Base-by-base conservation (phyloP, 2,329 filamentous ascomycete species). In the Aspergillus fumigatus region DNA sequence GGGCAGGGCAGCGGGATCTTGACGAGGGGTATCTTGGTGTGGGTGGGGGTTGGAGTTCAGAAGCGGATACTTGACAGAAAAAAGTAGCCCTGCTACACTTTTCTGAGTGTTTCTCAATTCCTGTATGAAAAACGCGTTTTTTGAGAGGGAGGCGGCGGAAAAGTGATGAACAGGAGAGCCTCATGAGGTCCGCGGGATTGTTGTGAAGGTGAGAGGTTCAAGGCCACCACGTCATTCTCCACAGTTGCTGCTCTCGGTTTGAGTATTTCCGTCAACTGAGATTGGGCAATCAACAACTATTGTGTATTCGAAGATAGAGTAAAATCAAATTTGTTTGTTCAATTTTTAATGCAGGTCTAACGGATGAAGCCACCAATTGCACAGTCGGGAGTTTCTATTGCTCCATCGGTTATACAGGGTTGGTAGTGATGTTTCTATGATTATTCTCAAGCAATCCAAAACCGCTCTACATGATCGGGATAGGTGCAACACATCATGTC, bases 181-280 rank as follows among this genome's bases (percentile, higher is more conserved):
- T n/a, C n/a, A n/a, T 21, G 49, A 47, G 48, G 29, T 27, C 19
- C 27, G 41, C 35, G 51, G 50, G 41, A 56, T 47, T 47, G 43
- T 47, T 47, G 52, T 41, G 40, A 41, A 50, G 48, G 48, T 41
- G 56, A 51, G 40, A 50, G 48, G 50, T 43, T 50, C 45, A 53
- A 51, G 53, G 51, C 41, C 60, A 59, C 64, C 66, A 72, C 69
- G 69, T 72, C 69, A 71, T 71, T 70, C 66, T 59, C 67, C 65
- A 64, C 64, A 54, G 23, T 7, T 17, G 32, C 14, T 38, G 14
- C 32, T 38, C 14, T 38, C 32, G 32, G 14, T 38, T 17, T 17
- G 5, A 38, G 32, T 17, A 38, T 17, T 38, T 7, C 32, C 14
- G 32, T 17, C 32, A 38, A 17, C 5, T 38, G 5, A 7, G 7